Evolutionary conservation across 306 rosid species (phyloP).

Genomic region (Malus sieversii): DNA sequence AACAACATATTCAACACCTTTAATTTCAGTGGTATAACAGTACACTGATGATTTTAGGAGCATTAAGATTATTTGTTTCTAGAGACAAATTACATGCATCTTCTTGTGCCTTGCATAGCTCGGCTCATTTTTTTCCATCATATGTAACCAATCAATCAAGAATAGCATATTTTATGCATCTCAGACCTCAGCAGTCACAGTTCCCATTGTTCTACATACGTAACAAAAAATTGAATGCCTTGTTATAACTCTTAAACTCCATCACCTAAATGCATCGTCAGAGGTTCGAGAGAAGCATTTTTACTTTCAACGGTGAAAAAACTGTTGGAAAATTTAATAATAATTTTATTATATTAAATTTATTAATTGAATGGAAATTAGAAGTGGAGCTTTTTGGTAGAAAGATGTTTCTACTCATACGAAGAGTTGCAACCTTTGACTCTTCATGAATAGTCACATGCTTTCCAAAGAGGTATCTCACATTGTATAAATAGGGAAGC

Average conservation of each 20-base stretch:
- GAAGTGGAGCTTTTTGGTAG: too few relatives aligned
- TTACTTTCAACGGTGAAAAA: neutral
- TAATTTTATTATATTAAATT: too few relatives aligned
- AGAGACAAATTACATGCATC: neutral
- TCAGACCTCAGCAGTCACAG: neutral
- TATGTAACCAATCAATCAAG: neutral
- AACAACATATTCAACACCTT: neutral
- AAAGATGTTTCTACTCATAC: too few relatives aligned
- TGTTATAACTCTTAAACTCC: neutral
- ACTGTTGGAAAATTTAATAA: too few relatives aligned
- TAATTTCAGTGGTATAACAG: neutral
- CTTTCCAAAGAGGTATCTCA: too few relatives aligned
- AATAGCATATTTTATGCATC: neutral
- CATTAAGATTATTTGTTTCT: neutral
- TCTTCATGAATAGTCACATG: too few relatives aligned
- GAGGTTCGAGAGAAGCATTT: neutral
- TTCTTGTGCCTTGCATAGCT: neutral
- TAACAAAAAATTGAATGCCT: neutral
- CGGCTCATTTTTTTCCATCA: neutral
- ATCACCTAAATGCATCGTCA: neutral
- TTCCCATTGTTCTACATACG: neutral
- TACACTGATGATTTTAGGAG: neutral
- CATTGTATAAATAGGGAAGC: too few relatives aligned
- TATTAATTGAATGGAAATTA: too few relatives aligned
- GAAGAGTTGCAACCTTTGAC: too few relatives aligned